Base-by-base conservation (phyloP, 164 flowering plant species). In the Magnolia officinalis region DNA sequence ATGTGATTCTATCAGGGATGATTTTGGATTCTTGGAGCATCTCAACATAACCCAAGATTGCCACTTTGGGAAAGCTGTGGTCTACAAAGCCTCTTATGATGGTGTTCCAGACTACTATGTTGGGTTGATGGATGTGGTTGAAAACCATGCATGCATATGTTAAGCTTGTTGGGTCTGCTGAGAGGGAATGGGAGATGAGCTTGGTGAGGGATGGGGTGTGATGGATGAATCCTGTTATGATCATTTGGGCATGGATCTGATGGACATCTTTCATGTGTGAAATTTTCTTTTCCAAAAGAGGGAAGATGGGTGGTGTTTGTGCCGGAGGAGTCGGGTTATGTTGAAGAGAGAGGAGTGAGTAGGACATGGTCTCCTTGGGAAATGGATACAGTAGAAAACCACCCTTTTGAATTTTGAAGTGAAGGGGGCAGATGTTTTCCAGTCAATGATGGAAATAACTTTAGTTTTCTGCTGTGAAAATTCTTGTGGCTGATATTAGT, bases 91-190 rank as follows among this genome's bases (percentile, higher is more conserved):
- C 78, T 64, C 75, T 80, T 63, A 83, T 77, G 79, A 83, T 74
- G 68, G 80, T 79, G 76, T 83, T 82, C 82, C 83, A 80, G 61
- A 70, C 69, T 64, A 84, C 79, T 73, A 80, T 77, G 59, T 77
- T 77, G 64, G 78, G 85, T 8, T 51, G 55, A 52, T 66, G 45
- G 52, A 78, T 74, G 18, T 69, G 76, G 26, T 45, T 59, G 71
- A 83, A 83, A 21, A 83, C 71, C 20, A 64, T 68, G 74, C 55
- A 65, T 23, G 83, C 76, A 67, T 81, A 81, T 16, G 71, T 24
- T 61, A 58, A 69, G 10, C 80, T 66, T 2, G 51, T 58, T 11
- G 80, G 72, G 6, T 72, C 75, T 49, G 79, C 75, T 2, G 82
- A 76, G 23, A 78, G 81, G 45, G 79, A 51, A 49, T 61, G 69